Evolutionary conservation across 2,329 filamentous ascomycete species (phyloP).

Genomic region (Aspergillus sp.): DNA sequence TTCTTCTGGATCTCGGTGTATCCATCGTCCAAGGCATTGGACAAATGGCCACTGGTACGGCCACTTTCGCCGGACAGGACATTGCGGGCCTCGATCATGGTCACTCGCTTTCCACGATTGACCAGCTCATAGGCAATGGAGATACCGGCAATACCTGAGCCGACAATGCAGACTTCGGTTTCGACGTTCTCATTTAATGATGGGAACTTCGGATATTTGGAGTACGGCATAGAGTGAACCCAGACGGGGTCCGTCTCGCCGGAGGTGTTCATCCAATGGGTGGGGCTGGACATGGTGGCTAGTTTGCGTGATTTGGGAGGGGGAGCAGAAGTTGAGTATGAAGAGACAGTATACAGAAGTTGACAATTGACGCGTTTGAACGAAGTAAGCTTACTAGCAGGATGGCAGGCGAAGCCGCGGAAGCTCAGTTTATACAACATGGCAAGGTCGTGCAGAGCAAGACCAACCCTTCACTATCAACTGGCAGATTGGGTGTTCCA

Average conservation of each 20-base stretch:
- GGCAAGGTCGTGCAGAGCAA: too few species aligned
- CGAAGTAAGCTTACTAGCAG: too few species aligned
- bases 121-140: conserved; percentile 57
- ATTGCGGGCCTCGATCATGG: conserved; percentile 58
- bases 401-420: too few species aligned
- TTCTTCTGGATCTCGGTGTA: conserved; percentile 55
- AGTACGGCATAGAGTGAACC: conserved; percentile 53
- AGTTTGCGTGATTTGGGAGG: not conserved
- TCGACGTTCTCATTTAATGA: conserved; percentile 47
- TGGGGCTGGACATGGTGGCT: not conserved
- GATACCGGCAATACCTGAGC: conserved; percentile 56
- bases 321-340: too few species aligned
- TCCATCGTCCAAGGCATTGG: conserved; percentile 57
- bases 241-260: conserved; percentile 57
- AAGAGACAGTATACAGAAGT: too few species aligned
- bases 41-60: conserved; percentile 57
- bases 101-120: conserved; percentile 51
- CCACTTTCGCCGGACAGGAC: conserved; percentile 55
- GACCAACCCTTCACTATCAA: too few species aligned
- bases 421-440: too few species aligned
- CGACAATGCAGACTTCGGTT: conserved; percentile 54
- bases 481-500: too few species aligned
- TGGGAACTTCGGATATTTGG: conserved; percentile 47
- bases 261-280: conserved; percentile 44
- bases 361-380: too few species aligned